Evolutionary conservation across 176 grass and related monocot species (phyloP).

Genomic region (Echinochloa phyllopogon): DNA sequence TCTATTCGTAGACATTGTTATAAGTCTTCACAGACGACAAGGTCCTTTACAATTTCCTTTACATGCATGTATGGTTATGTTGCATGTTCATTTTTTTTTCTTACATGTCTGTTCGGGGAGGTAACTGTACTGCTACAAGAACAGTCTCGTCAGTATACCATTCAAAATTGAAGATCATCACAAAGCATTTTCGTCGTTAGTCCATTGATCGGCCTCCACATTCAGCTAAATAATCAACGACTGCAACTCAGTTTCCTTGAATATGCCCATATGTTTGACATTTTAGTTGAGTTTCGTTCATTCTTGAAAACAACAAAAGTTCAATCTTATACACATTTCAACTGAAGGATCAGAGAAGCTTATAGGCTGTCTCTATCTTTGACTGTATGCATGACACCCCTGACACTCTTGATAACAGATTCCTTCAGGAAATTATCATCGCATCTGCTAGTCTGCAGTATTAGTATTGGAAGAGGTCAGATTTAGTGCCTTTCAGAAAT

Average conservation of each 20-base stretch:
- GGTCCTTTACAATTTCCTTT: not conserved
- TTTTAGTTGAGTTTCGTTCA: not conserved
- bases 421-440: conserved; percentile 34
- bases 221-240: not conserved
- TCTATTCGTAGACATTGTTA: no score
- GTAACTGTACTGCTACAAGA: not conserved
- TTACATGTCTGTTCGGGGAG: not conserved
- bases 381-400: not conserved
- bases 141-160: not conserved
- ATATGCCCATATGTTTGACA: conserved; percentile 2
- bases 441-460: conserved; percentile 1
- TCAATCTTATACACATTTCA: not conserved
- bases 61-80: not conserved
- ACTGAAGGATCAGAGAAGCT: not conserved
- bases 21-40: not conserved
- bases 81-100: not conserved
- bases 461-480: conserved; percentile 2
- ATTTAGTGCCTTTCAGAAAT: not conserved
- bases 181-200: not conserved
- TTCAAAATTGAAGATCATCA: conserved; percentile 1
- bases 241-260: not conserved
- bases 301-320: not conserved
- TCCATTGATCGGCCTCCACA: not conserved
- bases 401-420: not conserved
- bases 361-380: conserved; percentile 18